Evolutionary conservation across 163 green algal species (phyloP), one percentile per base, ranked within the genome.

Genomic region (Trebouxiophyceae sp.): DNA sequence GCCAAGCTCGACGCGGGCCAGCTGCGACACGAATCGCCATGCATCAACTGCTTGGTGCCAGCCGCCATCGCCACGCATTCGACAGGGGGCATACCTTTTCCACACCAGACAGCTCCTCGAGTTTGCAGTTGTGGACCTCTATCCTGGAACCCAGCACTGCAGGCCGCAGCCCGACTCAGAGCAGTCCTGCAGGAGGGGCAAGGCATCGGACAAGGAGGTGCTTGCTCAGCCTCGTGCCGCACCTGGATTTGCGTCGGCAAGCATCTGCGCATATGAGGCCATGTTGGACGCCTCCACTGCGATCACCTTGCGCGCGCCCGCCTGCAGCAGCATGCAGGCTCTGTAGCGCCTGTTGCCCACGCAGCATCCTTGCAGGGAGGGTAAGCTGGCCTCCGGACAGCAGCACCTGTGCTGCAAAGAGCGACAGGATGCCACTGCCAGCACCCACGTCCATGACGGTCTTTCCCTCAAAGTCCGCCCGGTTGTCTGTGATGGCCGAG

Each of bases 401-500:
- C 19, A 50, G 39, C 39, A 84, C 86, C 84, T 90, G 79, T 2
- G 87, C 90, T 4, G 91, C 85, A 73, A 97, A 97, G 6, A 97
- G 74, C 19, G 81, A 90, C 6, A 97, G 84, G 62, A 97, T 96
- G 65, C 90, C 93, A 44, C 69, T 89, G 45, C 93, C 93, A 45
- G 87, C 89, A 8, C 93, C 93, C 7, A 97, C 91, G 69, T 98
- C 93, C 83, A 98, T 86, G 20, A 98, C 93, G 2, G 76, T 62
- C 56, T 89, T 91, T 57, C 85, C 91, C 58, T 84, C 60, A 65
- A 98, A 97, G 75, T 98, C 92, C 0, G 65, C 62, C 1, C 55
- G 54, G 74, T 97, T 97, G 44, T 91, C 83, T 24, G 86, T 33
- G 26, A 86, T 88, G 22, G 75, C 74, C 19, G 74, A 62, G 54